phyloP scores from a whole-genome alignment of 2,329 filamentous ascomycete genomes.

The Ustulina deusta region DNA sequence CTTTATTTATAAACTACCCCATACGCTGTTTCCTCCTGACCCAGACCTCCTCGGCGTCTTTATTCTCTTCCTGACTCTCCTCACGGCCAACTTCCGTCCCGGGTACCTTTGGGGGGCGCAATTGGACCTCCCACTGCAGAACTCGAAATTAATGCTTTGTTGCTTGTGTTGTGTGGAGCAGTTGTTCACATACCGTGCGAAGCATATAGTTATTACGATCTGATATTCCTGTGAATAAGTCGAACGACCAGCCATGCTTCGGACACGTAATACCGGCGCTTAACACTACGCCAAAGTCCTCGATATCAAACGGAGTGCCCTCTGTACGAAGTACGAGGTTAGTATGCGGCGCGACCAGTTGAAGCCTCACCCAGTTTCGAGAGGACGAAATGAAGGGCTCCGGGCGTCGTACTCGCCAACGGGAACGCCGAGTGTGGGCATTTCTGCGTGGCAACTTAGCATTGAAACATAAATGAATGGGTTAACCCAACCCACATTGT shows the following conservation, averaged over 20 bases:
- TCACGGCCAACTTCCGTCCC: conserved; percentile 3
- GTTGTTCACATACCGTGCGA: conserved; percentile 53
- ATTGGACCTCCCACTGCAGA: conserved; percentile 38
- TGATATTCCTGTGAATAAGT: conserved; percentile 70
- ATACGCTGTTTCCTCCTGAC: conserved; percentile 51
- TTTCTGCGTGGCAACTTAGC: conserved; percentile 57
- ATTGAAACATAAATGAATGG: conserved; percentile 2
- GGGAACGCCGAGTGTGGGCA: conserved; percentile 77
- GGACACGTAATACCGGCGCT: conserved; percentile 74
- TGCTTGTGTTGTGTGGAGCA: neutral
- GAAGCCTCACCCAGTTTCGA: neutral
- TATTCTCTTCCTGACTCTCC: conserved; percentile 34
- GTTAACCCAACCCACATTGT: conserved; percentile 67
- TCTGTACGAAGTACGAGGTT: conserved; percentile 42
- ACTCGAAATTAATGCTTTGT: conserved; percentile 9
- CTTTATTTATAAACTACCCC: conserved; percentile 41
- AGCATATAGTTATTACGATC: conserved; percentile 73
- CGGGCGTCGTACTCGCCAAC: conserved; percentile 59
- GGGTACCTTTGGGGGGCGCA: conserved; percentile 27
- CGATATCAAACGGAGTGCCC: conserved; percentile 75
- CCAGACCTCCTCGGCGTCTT: conserved; percentile 46
- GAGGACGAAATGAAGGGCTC: neutral
- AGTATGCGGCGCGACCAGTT: neutral
- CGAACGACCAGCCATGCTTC: conserved; percentile 79
- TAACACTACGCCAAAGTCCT: conserved; percentile 75